Evolutionary conservation across 2,329 filamentous ascomycete species (phyloP).

Genomic region (Amphichorda felina): DNA sequence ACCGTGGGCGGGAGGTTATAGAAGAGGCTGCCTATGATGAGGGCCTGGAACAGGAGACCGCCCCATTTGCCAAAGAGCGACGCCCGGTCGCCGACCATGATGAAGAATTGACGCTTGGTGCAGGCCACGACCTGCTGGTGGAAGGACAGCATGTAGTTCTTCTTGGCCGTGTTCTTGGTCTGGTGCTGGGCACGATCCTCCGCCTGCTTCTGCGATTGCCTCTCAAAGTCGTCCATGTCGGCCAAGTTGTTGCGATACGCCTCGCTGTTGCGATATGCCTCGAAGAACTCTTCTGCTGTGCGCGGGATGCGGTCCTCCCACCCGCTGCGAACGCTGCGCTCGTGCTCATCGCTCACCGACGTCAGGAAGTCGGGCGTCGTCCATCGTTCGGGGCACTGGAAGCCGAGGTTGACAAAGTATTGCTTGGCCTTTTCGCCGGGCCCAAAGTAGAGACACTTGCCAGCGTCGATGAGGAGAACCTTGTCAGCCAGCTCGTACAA

Average conservation of each 20-base stretch:
- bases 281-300: conserved; percentile 53
- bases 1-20: conserved; percentile 53
- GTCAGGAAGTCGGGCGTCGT: conserved; percentile 69
- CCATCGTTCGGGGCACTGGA: conserved; percentile 58
- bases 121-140: conserved; percentile 57
- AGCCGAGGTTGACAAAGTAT: conserved; percentile 63
- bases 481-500: conserved; percentile 63
- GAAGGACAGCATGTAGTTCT: conserved; percentile 68
- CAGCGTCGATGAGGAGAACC: conserved; percentile 61
- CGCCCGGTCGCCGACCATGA: conserved; percentile 63
- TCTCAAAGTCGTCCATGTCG: conserved; percentile 52
- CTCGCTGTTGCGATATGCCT: conserved; percentile 51
- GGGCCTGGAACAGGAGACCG: conserved; percentile 60
- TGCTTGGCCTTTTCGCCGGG: conserved; percentile 47
- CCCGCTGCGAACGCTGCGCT: conserved; percentile 55
- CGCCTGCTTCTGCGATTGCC: conserved; percentile 40
- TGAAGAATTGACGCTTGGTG: conserved; percentile 67
- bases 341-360: conserved; percentile 62
- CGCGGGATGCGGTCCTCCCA: conserved; percentile 57
- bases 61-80: conserved; percentile 72
- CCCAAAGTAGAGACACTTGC: conserved; percentile 63
- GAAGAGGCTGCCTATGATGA: conserved; percentile 74
- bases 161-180: conserved; percentile 54
- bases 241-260: conserved; percentile 46
- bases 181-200: conserved; percentile 41